Base-by-base conservation (phyloP, 495 filamentous ascomycete species). In the Rostrohypoxylon terebratum region DNA sequence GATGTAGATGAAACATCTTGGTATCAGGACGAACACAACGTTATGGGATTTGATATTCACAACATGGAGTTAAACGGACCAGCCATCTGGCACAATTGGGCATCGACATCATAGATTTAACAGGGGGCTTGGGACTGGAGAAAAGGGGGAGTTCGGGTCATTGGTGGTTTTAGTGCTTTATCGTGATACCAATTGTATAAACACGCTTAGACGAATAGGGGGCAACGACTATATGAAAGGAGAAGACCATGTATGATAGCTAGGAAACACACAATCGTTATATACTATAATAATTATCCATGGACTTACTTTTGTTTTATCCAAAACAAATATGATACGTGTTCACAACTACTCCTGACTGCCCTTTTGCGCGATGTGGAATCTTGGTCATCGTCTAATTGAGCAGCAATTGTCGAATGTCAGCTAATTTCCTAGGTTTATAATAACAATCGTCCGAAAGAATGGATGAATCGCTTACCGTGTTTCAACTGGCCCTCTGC, bases 41-140 rank as follows among this genome's bases (percentile, higher is more conserved):
- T 42, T 38, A 42, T 59, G 55, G 55, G 28, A 13, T 59, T 59
- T 59, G 55, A 59, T 20, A 40, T 59, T 23, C 38, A 59, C 36
- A 40, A 31, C 36, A 42, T 42, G 36, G 55, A 59, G 55, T 59
- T 59, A 21, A 59, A 59, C 21, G 55, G 34, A 20, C 55, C 55
- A 13, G 20, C 42, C 38, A 59, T 59, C 13, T 59, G 55, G 55
- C 55, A 59, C 20, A 40, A 59, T 28, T 59, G 55, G 55, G 33
- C 55, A 21, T 3, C 55, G 21, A 23, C 28, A 18, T 36, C 55
- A 18, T 59, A 59, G 20, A 42, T 13, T 6, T n/a, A n/a, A 23
- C 23, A 7, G 13, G 48, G 10, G 16, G 31, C n/a, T n/a, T 59
- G 55, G 20, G 23, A 10, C 3, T 42, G 55, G 55, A 42, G 18